Evolutionary conservation across 306 rosid species (phyloP), one percentile per base, ranked within the genome.

Genomic region (Ceratonia siliqua): DNA sequence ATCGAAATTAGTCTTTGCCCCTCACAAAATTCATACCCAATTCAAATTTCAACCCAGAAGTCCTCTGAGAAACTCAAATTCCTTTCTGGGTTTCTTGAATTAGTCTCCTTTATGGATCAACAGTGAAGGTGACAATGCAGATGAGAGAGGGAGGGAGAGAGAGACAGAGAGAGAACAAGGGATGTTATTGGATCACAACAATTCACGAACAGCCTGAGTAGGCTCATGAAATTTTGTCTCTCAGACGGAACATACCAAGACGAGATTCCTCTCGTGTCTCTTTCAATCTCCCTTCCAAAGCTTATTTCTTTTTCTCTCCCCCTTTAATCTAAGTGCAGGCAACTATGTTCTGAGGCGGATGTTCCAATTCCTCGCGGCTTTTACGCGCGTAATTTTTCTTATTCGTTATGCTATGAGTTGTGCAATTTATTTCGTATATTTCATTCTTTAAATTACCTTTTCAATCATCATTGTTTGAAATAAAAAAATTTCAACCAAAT

Each of bases 361-460:
- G 72, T 79, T 84, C 58, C 97, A 77, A 93, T 81, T 79, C 59
- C 70, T 63, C 20, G 88, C 90, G 80, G 77, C 81, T 30, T 78
- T 87, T 77, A 62, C 92, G 92, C 84, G 80, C 83, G 52, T 46
- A 61, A 75, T 58, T 49, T 69, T 49, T 64, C 70, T 21, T 67
- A 4, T 41, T 66, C 43, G 72, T 41, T 53, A 41, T 27, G 45
- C 36, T 27, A 18, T 38, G 24, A 11, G 68, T 9, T 53, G 18
- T 0, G 48, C 17, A 41, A 35, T 62, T 36, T 12, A 21, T 20
- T 42, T n/a, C n/a, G n/a, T n/a, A n/a, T n/a, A n/a, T 2, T 8
- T 13, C 63, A 1, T 27, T 5, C 28, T 5, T 17, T 17, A 1
- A 5, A 6, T 17, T 1, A 17, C 28, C 12, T 18, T 17, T 0